Base-by-base conservation (phyloP, 768 basidiomycete species). In the Jaapia argillacea region DNA sequence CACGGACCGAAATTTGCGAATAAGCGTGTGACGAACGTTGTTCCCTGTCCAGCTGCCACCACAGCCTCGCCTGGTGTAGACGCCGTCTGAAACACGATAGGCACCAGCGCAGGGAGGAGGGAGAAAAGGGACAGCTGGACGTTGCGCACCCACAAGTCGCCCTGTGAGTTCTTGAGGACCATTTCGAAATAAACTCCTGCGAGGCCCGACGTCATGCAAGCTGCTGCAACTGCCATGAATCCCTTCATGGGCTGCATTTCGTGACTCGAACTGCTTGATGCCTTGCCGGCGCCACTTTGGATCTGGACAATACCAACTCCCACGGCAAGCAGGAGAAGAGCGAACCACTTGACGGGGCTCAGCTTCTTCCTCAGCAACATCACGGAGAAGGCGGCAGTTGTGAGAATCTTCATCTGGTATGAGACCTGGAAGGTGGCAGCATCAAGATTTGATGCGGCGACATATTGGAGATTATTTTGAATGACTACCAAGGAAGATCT, bases 101-200 rank as follows among this genome's bases (percentile, higher is more conserved):
- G 90, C 2, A 82, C 66, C 39, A 91, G 61, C 3, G 92, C 91
- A 2, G 94, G 94, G 20, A 94, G 71, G 35, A 97, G 72, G 40
- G 90, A 93, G 69, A 97, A 98, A 43, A 93, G 72, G 20, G 90
- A 93, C 13, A 98, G 75, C 61, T 98, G 94, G 47, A 94, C 85
- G 60, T 97, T 98, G 57, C 94, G 85, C 45, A 94, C 81, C 94
- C 94, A 97, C 7, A 98, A 71, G 63, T 96, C 90, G 3, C 81
- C 74, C 52, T 81, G 81, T 2, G 87, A 85, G 52, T 84, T 82
- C 67, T 94, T 98, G 51, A 93, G 69, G 26, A 92, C 91, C 85
- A 94, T 92, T 66, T 98, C 94, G 52, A 98, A 98, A 66, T 98
- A 98, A 22, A 97, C 93, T 4, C 93, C 93, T 0, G 93, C 93